Conservation (phyloP, 2,329 filamentous ascomycete species). For the Aureobasidium mangrovei region DNA sequence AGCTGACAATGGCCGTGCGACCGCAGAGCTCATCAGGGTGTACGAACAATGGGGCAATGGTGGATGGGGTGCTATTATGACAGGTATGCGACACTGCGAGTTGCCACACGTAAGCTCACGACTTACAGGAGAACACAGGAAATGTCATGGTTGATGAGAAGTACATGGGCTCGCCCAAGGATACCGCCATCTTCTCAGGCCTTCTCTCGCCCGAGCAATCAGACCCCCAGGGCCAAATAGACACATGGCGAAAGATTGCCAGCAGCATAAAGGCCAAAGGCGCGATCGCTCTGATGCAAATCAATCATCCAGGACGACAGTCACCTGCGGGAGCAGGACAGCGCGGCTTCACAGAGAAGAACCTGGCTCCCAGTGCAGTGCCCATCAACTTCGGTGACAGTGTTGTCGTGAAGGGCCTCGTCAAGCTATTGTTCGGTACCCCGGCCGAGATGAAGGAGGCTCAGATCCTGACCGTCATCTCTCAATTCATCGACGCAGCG, state of each 20-base stretch:
- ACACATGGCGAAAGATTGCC: conserved; percentile 19
- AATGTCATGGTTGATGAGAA: conserved; percentile 30
- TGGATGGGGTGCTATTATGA: conserved; percentile 47
- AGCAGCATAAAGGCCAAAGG: not conserved
- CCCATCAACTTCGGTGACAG: conserved; percentile 33
- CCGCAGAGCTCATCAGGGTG: not conserved
- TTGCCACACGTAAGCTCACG: conserved; percentile 18
- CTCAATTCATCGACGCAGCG: conserved; percentile 46
- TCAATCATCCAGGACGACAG: conserved; percentile 43
- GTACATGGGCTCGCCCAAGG: conserved; percentile 7
- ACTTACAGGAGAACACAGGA: conserved; percentile 21
- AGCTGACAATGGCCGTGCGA: conserved; percentile 18
- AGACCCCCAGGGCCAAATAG: conserved; percentile 28
- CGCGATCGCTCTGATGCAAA: conserved; percentile 37
- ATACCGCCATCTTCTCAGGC: conserved; percentile 27
- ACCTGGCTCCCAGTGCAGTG: conserved; percentile 38
- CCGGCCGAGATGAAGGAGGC: conserved; percentile 47
- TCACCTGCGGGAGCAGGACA: conserved; percentile 33
- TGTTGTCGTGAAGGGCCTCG: not conserved
- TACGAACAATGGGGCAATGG: conserved; percentile 34
- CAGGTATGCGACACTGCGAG: conserved; percentile 25
- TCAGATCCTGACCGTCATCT: conserved; percentile 47
- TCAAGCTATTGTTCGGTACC: conserved; percentile 35
- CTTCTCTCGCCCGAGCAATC: conserved; percentile 21
- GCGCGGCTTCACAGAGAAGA: conserved; percentile 31